A percentile compares a stretch with the other conserved stretches of the same genome.
Evolutionary conservation across 352 stramenopile species (phyloP).

Genomic region (Globisporangium carolinianum): DNA sequence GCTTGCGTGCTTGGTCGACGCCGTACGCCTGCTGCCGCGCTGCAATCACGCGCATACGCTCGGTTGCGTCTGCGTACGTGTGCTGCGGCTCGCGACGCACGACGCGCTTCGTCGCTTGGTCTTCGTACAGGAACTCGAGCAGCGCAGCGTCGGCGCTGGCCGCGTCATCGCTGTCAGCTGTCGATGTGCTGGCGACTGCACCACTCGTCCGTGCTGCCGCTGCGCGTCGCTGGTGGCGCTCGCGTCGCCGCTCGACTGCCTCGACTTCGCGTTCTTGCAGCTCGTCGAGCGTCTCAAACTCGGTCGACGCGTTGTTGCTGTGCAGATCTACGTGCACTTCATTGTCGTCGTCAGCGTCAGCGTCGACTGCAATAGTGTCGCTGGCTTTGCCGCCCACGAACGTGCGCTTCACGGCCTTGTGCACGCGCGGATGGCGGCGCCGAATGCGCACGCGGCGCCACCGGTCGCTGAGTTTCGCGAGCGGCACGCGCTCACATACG

Average conservation of each 20-base stretch:
- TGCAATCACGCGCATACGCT: conserved; percentile 30
- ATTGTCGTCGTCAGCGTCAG: not conserved
- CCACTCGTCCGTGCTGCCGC: not conserved
- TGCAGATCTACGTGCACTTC: conserved; percentile 8
- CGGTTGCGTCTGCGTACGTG: conserved; percentile 18
- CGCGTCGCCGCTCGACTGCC: conserved; percentile 14
- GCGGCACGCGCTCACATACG: conserved; percentile 35
- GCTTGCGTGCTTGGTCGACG: no score
- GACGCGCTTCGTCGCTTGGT: conserved; percentile 40
- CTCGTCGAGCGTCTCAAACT: conserved; percentile 24
- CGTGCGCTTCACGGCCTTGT: conserved; percentile 25
- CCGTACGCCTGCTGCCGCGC: conserved; percentile 30
- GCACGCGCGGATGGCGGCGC: conserved; percentile 20
- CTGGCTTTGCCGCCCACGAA: conserved; percentile 38
- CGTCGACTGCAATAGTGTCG: not conserved
- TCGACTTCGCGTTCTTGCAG: conserved; percentile 28
- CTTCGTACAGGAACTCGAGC: conserved; percentile 50
- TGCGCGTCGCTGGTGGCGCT: not conserved
- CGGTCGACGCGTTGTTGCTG: conserved; percentile 14
- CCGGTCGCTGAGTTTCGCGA: conserved; percentile 52
- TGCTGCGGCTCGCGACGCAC: conserved; percentile 21
- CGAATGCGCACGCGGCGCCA: conserved; percentile 56
- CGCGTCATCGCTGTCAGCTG: not conserved
- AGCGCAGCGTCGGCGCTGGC: conserved; percentile 5
- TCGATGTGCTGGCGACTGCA: not conserved